Evolutionary conservation across 345 rosid genomes (phyloP).

Genomic region (Gossypium ekmanianum): DNA sequence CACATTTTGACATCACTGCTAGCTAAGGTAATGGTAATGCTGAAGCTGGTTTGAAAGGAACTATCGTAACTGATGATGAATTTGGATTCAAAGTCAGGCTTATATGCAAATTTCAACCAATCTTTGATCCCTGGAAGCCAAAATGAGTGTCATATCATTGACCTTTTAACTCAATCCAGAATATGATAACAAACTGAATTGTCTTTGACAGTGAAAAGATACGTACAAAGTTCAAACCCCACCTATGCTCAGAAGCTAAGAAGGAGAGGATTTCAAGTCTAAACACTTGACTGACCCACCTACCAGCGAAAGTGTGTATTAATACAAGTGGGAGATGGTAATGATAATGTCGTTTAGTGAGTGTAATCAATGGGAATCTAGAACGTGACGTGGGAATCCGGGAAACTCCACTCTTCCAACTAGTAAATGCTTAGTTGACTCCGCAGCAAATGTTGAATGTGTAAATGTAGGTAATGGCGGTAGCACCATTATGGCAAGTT

Average conservation of each 20-base stretch:
- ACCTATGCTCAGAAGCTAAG: not conserved
- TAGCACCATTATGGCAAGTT: not conserved
- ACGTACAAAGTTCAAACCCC: not conserved
- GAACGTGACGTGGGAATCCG: not conserved
- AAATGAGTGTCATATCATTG: not conserved
- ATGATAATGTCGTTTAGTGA: not conserved
- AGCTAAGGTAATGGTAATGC: not conserved
- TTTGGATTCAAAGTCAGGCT: not conserved
- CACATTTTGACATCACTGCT: conserved; percentile 15
- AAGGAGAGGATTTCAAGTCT: not conserved
- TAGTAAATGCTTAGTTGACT: not conserved
- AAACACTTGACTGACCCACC: not conserved
- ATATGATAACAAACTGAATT: not conserved
- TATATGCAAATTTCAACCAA: conserved; percentile 12
- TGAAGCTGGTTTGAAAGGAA: conserved; percentile 4
- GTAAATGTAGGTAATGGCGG: not conserved
- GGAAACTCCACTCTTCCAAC: not conserved
- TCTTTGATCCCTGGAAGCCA: not conserved
- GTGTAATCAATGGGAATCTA: not conserved
- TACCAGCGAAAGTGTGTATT: not conserved
- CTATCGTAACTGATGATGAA: not conserved
- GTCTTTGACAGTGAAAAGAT: not conserved
- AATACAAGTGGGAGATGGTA: not conserved
- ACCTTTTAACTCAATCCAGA: not conserved
- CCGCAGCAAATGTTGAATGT: not conserved